Evolutionary conservation across 805 yeast species (phyloP).

Genomic region (Metschnikowia rubicola): DNA sequence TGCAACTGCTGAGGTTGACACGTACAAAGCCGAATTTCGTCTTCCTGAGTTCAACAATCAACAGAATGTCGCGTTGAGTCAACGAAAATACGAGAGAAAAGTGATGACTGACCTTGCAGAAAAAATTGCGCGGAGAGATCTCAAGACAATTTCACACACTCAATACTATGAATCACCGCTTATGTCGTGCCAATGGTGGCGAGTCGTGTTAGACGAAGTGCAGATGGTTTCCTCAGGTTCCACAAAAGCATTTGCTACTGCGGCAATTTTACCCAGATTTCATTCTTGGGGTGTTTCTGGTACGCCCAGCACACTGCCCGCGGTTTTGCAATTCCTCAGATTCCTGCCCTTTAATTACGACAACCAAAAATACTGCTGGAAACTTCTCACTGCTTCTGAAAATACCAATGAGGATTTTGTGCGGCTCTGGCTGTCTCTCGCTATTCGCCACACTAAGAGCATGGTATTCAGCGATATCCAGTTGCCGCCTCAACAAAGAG

Average conservation of each 20-base stretch:
- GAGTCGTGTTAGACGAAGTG: conserved; percentile 89
- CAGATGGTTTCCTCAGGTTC: conserved; percentile 81
- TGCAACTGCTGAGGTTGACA: conserved; percentile 5
- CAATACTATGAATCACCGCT: conserved; percentile 68
- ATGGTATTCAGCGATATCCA: conserved; percentile 75
- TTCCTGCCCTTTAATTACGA: conserved; percentile 60
- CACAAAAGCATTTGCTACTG: conserved; percentile 76
- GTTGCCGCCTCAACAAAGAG: conserved; percentile 75
- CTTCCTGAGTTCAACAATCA: conserved; percentile 4
- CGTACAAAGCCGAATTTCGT: conserved; percentile 13
- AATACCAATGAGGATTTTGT: conserved; percentile 26
- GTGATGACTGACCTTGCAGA: conserved; percentile 14
- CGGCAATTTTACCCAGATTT: conserved; percentile 72
- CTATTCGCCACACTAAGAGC: conserved; percentile 79
- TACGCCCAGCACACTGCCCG: conserved; percentile 77
- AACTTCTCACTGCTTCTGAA: conserved; percentile 16
- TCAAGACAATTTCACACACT: conserved; percentile 13
- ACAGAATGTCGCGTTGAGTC: conserved; percentile 10
- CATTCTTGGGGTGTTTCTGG: conserved; percentile 99
- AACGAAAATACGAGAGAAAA: conserved; percentile 13
- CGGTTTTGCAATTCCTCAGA: conserved; percentile 65
- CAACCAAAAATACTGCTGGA: conserved; percentile 41
- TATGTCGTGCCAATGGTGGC: conserved; percentile 79
- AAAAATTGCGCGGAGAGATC: conserved; percentile 9
- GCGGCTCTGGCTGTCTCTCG: conserved; percentile 49